These are phyloP conservation scores for Metschnikowia corniflorae DNA, from an alignment of 805 yeast genomes.

Conservation along the genomic window DNA sequence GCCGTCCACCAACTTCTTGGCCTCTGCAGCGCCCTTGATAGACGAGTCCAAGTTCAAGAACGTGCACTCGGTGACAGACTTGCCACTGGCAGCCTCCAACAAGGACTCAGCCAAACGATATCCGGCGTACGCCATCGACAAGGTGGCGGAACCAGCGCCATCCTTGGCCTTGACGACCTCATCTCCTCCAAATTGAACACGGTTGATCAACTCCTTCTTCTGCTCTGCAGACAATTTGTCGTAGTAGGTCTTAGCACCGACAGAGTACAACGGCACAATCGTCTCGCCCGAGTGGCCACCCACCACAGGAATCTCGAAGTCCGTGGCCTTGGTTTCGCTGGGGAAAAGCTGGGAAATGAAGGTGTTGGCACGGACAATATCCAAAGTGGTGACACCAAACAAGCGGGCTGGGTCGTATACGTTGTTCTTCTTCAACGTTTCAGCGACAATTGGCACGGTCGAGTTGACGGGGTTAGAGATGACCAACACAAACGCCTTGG, in stretches of 20 bases:
- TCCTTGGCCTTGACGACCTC: conserved; percentile 94
- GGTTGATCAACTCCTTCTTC: conserved; percentile 37
- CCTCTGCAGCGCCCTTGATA: conserved; percentile 50
- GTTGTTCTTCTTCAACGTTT: conserved; percentile 64
- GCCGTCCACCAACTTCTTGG: conserved; percentile 41
- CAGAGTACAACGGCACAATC: conserved; percentile 78
- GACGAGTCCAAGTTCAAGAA: conserved; percentile 48
- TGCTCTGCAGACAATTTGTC: conserved; percentile 33
- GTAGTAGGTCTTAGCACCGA: conserved; percentile 34
- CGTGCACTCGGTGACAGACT: conserved; percentile 43
- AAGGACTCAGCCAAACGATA: conserved; percentile 66
- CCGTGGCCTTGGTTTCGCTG: conserved; percentile 44
- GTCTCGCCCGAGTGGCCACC: conserved; percentile 98
- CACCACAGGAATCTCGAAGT: conserved; percentile 65
- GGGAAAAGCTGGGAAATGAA: conserved; percentile 60
- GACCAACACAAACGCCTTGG: conserved; percentile 72
- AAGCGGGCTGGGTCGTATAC: conserved; percentile 68
- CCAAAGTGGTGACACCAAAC: conserved; percentile 88
- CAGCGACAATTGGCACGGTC: conserved; percentile 85
- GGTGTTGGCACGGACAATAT: conserved; percentile 82
- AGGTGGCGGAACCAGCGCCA: conserved; percentile 92
- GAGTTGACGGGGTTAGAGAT: conserved; percentile 95
- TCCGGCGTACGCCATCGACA: conserved; percentile 95
- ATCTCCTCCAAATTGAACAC: conserved; percentile 75
- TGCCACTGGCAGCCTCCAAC: conserved; percentile 29